Evolutionary conservation across 164 flowering plant genomes (phyloP).

Genomic region (Brasenia schreberi): DNA sequence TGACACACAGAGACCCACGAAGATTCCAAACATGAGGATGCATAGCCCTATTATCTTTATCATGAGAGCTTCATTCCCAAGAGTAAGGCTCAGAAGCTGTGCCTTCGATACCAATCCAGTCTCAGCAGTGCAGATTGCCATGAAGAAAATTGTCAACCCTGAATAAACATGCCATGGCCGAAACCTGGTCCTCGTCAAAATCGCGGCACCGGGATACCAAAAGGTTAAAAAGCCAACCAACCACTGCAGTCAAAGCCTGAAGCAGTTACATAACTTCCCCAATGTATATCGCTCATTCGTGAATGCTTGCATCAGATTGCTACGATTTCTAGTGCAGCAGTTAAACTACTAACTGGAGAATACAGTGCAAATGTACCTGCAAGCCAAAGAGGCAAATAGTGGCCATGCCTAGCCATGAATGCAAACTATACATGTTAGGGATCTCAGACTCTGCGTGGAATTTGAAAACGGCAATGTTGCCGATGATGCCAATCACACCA

Average conservation of each 20-base stretch:
- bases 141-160: constrained; percentile 42
- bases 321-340: neutral
- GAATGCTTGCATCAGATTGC: neutral
- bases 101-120: constrained; percentile 3
- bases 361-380: constrained; percentile 36
- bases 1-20: constrained; percentile 21
- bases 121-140: constrained; percentile 21
- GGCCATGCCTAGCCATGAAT: constrained; percentile 77
- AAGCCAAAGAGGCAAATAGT: constrained; percentile 44
- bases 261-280: neutral
- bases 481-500: constrained; percentile 38
- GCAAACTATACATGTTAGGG: constrained; percentile 41
- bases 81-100: constrained; percentile 4
- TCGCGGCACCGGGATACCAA: constrained; percentile 30
- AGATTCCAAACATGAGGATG: constrained; percentile 36
- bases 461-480: constrained; percentile 60
- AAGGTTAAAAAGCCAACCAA: constrained; percentile 34
- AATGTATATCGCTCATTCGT: neutral
- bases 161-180: constrained; percentile 51
- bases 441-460: constrained; percentile 25
- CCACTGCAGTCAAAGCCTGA: constrained; percentile 24
- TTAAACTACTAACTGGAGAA: neutral
- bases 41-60: constrained; percentile 55
- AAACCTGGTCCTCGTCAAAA: constrained; percentile 20
- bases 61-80: constrained; percentile 30